A percentile compares a stretch with the other conserved stretches of the same genome.
phyloP scores from a whole-genome alignment of 1,284 basidiomycete species.

The Malassezia cuniculi region DNA sequence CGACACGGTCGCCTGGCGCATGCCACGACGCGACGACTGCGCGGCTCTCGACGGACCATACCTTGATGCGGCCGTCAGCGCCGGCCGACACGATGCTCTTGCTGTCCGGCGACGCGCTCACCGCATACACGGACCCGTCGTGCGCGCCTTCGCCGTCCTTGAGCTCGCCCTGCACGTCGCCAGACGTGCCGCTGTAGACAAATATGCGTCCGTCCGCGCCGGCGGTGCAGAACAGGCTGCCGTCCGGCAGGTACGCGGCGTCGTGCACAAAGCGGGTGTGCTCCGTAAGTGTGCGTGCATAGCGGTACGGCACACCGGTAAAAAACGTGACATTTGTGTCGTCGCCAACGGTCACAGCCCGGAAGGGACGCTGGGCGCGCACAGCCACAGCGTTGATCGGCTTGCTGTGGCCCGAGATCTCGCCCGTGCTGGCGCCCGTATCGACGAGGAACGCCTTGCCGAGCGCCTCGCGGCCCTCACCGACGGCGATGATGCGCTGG shows the following conservation, averaged over 20 bases:
- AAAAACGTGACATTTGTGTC: constrained; percentile 70
- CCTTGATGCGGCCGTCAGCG: constrained; percentile 61
- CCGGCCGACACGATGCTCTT: constrained; percentile 65
- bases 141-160: constrained; percentile 38
- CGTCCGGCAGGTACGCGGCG: constrained; percentile 59
- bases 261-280: constrained; percentile 93
- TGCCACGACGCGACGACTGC: constrained; percentile 21
- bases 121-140: constrained; percentile 46
- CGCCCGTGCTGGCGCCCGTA: constrained; percentile 74
- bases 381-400: constrained; percentile 86
- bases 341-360: constrained; percentile 56
- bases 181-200: constrained; percentile 80
- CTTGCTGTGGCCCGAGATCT: constrained; percentile 85
- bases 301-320: constrained; percentile 54
- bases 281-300: constrained; percentile 47
- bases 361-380: constrained; percentile 74
- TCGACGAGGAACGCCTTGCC: constrained; percentile 46
- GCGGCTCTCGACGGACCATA: constrained; percentile 25
- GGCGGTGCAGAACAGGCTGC: constrained; percentile 62
- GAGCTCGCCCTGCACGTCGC: constrained; percentile 51
- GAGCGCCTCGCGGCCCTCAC: constrained; percentile 74
- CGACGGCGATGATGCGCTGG: constrained; percentile 89
- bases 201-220: constrained; percentile 80
- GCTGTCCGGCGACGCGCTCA: constrained; percentile 52
- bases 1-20: constrained; percentile 21